Evolutionary conservation across 2,329 filamentous ascomycete species (phyloP).

Genomic region (Parascedosporium putredinis): DNA sequence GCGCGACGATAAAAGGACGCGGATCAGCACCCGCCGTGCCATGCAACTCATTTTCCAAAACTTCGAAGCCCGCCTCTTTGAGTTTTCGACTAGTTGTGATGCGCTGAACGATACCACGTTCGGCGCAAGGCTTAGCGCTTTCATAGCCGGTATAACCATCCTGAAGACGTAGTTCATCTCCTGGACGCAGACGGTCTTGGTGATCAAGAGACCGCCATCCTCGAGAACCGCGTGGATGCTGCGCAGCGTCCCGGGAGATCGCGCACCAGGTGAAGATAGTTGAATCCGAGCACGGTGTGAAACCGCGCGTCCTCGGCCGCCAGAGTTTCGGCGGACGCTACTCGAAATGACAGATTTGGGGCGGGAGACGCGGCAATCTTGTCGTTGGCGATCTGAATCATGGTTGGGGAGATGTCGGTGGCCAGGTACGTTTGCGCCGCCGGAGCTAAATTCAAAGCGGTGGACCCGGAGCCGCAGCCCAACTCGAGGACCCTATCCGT

Average conservation of each 20-base stretch:
- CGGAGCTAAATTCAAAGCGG: slow-evolving; percentile 12
- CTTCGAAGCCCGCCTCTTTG: slow-evolving; percentile 10
- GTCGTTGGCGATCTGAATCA: slow-evolving; percentile 10
- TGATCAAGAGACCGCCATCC: slow-evolving; percentile 12
- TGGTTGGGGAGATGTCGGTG: slow-evolving; percentile 11
- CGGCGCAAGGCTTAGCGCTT: slow-evolving; percentile 6
- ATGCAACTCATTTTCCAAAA: slow-evolving; percentile 10
- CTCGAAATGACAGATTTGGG: slow-evolving; percentile 9
- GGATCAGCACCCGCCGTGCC: slow-evolving; percentile 8
- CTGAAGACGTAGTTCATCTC: slow-evolving; percentile 10
- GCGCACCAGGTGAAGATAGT: slow-evolving; percentile 13
- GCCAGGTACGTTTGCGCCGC: slow-evolving; percentile 10
- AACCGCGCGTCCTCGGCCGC: slow-evolving; percentile 9
- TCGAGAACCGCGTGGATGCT: slow-evolving; percentile 8
- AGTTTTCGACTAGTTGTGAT: slow-evolving; percentile 3
- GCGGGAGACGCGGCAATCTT: not conserved
- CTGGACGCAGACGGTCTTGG: slow-evolving; percentile 12
- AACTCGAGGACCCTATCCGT: slow-evolving; percentile 12
- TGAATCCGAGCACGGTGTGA: slow-evolving; percentile 12
- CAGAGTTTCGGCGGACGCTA: slow-evolving; percentile 9
- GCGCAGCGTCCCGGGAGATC: slow-evolving; percentile 10
- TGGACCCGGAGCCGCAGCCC: slow-evolving; percentile 13
- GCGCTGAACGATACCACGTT: slow-evolving; percentile 5
- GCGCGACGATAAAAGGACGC: slow-evolving; percentile 11
- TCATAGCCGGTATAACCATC: slow-evolving; percentile 10